These are phyloP conservation scores for Penicillium brevicompactum DNA, from an alignment of 2,329 filamentous ascomycete genomes.

Conservation along the genomic window DNA sequence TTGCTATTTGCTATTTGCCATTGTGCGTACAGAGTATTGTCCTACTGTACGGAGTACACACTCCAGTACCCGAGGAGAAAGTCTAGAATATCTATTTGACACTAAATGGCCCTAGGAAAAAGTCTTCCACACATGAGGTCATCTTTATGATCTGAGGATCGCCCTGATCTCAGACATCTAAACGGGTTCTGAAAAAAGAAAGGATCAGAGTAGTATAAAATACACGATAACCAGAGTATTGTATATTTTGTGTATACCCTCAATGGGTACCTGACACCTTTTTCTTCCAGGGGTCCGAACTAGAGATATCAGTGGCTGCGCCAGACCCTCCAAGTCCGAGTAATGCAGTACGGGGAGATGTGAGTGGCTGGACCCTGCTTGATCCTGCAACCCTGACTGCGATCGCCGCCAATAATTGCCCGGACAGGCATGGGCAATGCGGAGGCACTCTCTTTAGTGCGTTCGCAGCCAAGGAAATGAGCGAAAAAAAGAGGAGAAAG, in stretches of 20 bases:
- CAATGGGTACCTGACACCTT: not conserved
- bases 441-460: constrained; percentile 19
- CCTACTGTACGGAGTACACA: too few relatives aligned
- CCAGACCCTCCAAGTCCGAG: not conserved
- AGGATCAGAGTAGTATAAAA: constrained; percentile 2
- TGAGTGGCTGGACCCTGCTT: constrained; percentile 20
- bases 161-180: not conserved
- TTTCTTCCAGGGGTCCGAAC: not conserved
- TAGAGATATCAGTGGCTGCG: not conserved
- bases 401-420: constrained; percentile 19
- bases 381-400: constrained; percentile 17
- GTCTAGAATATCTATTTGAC: not conserved
- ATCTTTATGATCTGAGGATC: constrained; percentile 6
- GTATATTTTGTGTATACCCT: too few relatives aligned
- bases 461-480: constrained; percentile 8
- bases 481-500: not conserved
- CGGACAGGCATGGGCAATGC: constrained; percentile 7
- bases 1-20: too few relatives aligned
- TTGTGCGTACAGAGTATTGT: too few relatives aligned
- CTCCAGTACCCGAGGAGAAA: not conserved
- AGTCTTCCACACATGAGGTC: constrained; percentile 1
- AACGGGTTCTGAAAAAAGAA: constrained; percentile 3
- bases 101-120: too few relatives aligned
- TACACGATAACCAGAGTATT: not conserved
- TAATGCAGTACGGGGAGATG: not conserved